These are phyloP conservation scores for Geosmithia putterillii DNA, from an alignment of 2,329 filamentous ascomycete genomes.

Conservation along the genomic window DNA sequence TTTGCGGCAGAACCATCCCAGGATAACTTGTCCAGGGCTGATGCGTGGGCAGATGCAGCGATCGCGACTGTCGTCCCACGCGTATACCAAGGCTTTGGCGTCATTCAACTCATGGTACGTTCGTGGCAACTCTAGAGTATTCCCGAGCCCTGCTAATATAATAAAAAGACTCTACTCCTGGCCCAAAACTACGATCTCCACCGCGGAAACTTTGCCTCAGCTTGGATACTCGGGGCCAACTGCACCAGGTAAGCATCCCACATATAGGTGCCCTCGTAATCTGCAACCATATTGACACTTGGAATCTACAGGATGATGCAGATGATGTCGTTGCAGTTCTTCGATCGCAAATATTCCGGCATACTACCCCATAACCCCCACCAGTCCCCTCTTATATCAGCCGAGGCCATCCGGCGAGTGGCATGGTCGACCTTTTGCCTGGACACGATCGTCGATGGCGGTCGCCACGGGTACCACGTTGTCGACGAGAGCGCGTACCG, in stretches of 20 bases:
- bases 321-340: not conserved
- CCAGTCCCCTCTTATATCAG: not conserved
- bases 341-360: not conserved
- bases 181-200: not conserved
- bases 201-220: conserved; percentile 1
- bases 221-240: not conserved
- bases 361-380: not conserved
- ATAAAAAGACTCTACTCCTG: not conserved
- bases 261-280: too few species aligned
- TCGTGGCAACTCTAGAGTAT: not conserved
- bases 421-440: not conserved
- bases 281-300: not conserved
- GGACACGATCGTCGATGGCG: not conserved
- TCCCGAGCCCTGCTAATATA: not conserved
- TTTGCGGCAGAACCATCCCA: not conserved
- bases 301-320: not conserved
- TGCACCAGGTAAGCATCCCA: not conserved
- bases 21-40: not conserved
- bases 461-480: not conserved
- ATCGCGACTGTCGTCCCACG: not conserved
- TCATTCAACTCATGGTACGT: conserved; percentile 1
- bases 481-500: not conserved
- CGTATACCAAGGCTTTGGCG: not conserved
- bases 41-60: not conserved
- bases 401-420: not conserved